phyloP scores from a whole-genome alignment of 768 basidiomycete species.

The Suillus occidentalis region DNA sequence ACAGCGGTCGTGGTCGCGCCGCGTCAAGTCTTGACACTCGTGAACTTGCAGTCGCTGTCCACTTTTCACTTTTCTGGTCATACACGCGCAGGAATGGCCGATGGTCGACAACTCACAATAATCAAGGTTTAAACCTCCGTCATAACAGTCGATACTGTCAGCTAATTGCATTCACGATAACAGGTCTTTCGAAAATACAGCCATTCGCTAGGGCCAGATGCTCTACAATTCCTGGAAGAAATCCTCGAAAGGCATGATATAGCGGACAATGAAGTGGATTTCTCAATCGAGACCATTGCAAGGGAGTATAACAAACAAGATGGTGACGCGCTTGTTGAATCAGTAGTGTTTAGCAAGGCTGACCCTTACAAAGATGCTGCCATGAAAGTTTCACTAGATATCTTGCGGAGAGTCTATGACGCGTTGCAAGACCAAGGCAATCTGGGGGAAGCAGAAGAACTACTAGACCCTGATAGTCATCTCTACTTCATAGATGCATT shows the following conservation, averaged over 20 bases:
- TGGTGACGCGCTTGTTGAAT: conserved; percentile 42
- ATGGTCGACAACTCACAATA: conserved; percentile 40
- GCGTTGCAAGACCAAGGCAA: conserved; percentile 65
- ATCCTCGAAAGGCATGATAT: conserved; percentile 75
- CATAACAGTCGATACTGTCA: background rate
- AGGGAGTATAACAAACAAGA: conserved; percentile 90
- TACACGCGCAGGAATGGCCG: conserved; percentile 31
- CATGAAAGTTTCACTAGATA: conserved; percentile 76
- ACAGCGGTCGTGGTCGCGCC: background rate
- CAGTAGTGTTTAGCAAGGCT: background rate
- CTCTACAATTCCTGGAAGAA: conserved; percentile 66
- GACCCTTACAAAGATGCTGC: conserved; percentile 55
- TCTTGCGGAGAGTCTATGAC: conserved; percentile 74
- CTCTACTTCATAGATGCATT: conserved; percentile 86
- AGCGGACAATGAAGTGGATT: conserved; percentile 64
- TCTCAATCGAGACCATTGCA: conserved; percentile 76
- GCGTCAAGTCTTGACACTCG: background rate
- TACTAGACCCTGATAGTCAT: conserved; percentile 79
- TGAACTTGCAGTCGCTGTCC: background rate
- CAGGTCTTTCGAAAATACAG: conserved; percentile 89
- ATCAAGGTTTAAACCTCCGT: conserved; percentile 38
- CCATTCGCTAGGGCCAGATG: conserved; percentile 82
- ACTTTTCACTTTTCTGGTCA: too few relatives aligned
- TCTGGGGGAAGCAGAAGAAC: conserved; percentile 48
- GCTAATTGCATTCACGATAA: background rate